Evolutionary conservation across 2,329 filamentous ascomycete species (phyloP).

Genomic region (Ilyonectria destructans): DNA sequence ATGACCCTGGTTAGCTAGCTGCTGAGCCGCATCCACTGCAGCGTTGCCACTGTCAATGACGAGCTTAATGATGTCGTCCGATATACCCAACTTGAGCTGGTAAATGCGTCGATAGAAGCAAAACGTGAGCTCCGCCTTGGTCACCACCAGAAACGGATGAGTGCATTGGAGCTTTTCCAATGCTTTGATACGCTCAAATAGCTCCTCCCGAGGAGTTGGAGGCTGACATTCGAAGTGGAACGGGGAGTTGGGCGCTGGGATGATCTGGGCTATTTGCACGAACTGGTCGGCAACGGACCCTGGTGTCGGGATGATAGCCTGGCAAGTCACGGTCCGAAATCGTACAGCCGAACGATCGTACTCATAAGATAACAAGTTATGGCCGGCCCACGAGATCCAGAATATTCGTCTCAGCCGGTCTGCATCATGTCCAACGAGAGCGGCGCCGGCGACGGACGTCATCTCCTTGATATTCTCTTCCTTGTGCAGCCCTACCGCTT

Average conservation of each 20-base stretch:
- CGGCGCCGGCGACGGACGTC: constrained; percentile 33
- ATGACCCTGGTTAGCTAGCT: constrained; percentile 36
- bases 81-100: constrained; percentile 38
- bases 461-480: constrained; percentile 45
- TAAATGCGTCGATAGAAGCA: constrained; percentile 47
- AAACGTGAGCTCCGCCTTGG: constrained; percentile 43
- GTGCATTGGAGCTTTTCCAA: constrained; percentile 28
- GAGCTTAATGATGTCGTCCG: constrained; percentile 37
- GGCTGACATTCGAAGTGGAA: constrained; percentile 36
- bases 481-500: constrained; percentile 43
- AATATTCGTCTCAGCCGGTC: constrained; percentile 43
- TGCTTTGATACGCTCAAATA: constrained; percentile 38
- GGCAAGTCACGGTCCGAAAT: constrained; percentile 40
- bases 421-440: constrained; percentile 33
- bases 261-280: constrained; percentile 38
- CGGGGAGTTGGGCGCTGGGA: constrained; percentile 42
- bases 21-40: constrained; percentile 37
- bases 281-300: constrained; percentile 44
- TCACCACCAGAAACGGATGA: constrained; percentile 42
- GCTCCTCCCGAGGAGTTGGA: constrained; percentile 32
- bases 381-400: constrained; percentile 43
- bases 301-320: constrained; percentile 29
- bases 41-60: constrained; percentile 38
- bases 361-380: constrained; percentile 43
- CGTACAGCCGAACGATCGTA: constrained; percentile 43